These are phyloP conservation scores for Fraxinus quadrangulata DNA, from an alignment of 257 asterid genomes.

Conservation along the genomic window DNA sequence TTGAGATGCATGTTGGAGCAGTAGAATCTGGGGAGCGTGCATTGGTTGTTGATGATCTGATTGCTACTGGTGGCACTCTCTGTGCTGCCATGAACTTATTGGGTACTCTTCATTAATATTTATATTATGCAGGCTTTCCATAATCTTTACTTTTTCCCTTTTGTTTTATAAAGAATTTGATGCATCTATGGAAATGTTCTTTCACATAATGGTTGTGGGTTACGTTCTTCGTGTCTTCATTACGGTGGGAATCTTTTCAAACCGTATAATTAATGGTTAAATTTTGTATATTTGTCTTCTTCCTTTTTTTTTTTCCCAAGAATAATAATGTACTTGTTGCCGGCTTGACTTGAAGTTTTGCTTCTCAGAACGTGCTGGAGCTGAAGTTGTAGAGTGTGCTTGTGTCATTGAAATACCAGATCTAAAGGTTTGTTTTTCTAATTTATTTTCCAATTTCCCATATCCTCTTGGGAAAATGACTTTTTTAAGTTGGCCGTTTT, in stretches of 20 bases:
- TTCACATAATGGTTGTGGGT: background rate
- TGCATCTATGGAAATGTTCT: background rate
- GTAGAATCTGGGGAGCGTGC: conserved; percentile 71
- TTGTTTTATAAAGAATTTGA: background rate
- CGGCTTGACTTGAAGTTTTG: conserved; percentile 23
- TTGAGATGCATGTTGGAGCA: conserved; percentile 84
- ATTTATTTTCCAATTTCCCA: background rate
- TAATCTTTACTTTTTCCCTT: background rate
- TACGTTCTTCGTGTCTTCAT: background rate
- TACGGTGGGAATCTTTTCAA: background rate
- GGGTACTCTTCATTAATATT: conserved; percentile 41
- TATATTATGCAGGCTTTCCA: conserved; percentile 4
- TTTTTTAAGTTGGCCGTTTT: background rate
- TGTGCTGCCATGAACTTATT: conserved; percentile 76
- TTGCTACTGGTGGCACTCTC: conserved; percentile 91
- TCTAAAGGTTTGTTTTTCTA: conserved; percentile 45
- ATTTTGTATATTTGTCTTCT: background rate
- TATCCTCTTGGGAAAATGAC: background rate
- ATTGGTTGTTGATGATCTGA: conserved; percentile 77
- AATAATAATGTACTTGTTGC: background rate
- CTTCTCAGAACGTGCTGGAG: conserved; percentile 66
- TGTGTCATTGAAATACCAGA: conserved; percentile 80
- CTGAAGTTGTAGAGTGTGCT: conserved; percentile 80
- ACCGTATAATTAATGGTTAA: background rate
- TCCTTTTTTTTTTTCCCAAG: background rate